Percentiles rank a stretch among this genome's conserved stretches.
Evolutionary conservation across 2,329 filamentous ascomycete species (phyloP).

Genomic region (Phaeosphaeriaceae sp.): DNA sequence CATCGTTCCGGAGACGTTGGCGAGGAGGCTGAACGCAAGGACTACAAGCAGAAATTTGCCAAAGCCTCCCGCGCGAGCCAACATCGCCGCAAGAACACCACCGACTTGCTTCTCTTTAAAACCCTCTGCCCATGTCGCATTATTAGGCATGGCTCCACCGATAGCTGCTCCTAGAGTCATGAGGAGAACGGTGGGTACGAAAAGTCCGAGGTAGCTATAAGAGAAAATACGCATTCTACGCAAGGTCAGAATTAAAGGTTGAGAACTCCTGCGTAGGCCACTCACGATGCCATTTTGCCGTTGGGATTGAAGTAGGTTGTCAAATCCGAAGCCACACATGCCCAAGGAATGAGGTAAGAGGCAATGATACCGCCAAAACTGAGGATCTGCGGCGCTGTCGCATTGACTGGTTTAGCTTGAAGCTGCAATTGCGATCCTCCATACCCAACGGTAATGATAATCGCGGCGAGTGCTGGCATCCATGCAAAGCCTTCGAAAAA

Average conservation of each 20-base stretch:
- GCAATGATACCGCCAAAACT: neutral
- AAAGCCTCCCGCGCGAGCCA: slow-evolving; percentile 44
- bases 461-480: neutral
- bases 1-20: neutral
- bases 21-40: slow-evolving; percentile 32
- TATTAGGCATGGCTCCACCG: slow-evolving; percentile 39
- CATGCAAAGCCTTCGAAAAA: neutral
- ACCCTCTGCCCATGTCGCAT: slow-evolving; percentile 34
- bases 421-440: neutral
- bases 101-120: slow-evolving; percentile 37
- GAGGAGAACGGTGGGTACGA: slow-evolving; percentile 42
- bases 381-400: neutral
- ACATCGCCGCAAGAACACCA: slow-evolving; percentile 41
- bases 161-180: slow-evolving; percentile 44
- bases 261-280: neutral
- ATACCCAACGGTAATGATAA: neutral
- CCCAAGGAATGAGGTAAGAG: neutral
- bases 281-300: neutral
- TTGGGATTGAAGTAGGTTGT: neutral
- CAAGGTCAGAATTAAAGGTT: neutral
- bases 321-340: neutral
- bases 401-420: neutral
- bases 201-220: slow-evolving; percentile 41
- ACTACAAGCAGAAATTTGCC: slow-evolving; percentile 47
- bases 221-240: slow-evolving; percentile 8